Conservation (phyloP, 1,284 basidiomycete genomes). For the Ganoderma lingzhi region DNA sequence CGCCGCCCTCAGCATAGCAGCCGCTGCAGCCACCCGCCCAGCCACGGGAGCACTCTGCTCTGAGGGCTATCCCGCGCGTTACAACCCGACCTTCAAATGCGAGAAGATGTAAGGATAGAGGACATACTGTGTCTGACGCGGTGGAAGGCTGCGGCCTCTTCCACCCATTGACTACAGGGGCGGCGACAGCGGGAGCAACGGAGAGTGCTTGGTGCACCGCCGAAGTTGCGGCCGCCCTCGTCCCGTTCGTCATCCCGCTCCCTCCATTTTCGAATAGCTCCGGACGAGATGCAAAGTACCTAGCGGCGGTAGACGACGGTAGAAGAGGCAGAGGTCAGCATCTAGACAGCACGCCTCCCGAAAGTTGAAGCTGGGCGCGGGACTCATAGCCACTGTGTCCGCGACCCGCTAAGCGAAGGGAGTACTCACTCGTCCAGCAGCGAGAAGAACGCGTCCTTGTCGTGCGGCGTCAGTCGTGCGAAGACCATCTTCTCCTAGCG, state of each 20-base stretch:
- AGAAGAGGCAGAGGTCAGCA: slow-evolving; percentile 6
- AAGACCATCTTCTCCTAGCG: slow-evolving; percentile 50
- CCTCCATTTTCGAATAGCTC: slow-evolving; percentile 53
- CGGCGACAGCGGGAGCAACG: slow-evolving; percentile 48
- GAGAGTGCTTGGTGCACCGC: slow-evolving; percentile 58
- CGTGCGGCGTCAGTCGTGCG: slow-evolving; percentile 64
- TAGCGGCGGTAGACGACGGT: slow-evolving; percentile 38
- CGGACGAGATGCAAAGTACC: slow-evolving; percentile 81
- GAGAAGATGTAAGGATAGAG: too few species aligned
- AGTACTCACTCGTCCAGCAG: slow-evolving; percentile 74
- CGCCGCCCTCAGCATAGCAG: slow-evolving; percentile 35
- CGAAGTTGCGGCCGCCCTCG: slow-evolving; percentile 46
- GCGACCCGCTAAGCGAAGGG: neutral
- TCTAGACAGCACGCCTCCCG: neutral
- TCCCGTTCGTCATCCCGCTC: neutral
- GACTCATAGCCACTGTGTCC: neutral
- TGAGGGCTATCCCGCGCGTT: neutral
- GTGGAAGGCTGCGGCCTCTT: slow-evolving; percentile 20
- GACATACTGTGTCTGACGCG: slow-evolving; percentile 28
- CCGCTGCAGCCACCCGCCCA: slow-evolving; percentile 42
- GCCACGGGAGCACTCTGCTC: slow-evolving; percentile 14
- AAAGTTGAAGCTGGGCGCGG: neutral
- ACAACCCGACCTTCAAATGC: neutral
- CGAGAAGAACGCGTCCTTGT: slow-evolving; percentile 82
- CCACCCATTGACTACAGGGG: slow-evolving; percentile 31